These are phyloP conservation scores for Leccinum subtestaceum DNA, from an alignment of 768 basidiomycete genomes.

Conservation along the genomic window DNA sequence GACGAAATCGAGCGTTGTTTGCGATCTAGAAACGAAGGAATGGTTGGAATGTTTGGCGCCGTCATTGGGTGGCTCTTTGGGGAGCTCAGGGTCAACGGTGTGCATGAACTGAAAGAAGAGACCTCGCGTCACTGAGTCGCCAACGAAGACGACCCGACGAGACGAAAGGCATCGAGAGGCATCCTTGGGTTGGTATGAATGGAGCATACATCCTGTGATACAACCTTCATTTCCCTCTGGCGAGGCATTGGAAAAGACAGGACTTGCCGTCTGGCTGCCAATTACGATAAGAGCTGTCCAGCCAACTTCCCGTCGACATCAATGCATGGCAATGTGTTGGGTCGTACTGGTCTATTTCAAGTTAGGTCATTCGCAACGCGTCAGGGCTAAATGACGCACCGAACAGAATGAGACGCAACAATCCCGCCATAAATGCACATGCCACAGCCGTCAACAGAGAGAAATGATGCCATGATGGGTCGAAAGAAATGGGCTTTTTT, in stretches of 20 bases:
- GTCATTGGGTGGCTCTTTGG: slow-evolving; percentile 49
- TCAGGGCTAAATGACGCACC: slow-evolving; percentile 35
- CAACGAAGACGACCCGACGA: slow-evolving; percentile 69
- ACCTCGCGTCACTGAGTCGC: slow-evolving; percentile 79
- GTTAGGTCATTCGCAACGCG: neutral
- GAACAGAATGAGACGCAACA: slow-evolving; percentile 40
- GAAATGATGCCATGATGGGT: slow-evolving; percentile 53
- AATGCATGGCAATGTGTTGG: slow-evolving; percentile 71
- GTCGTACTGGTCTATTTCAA: slow-evolving; percentile 60
- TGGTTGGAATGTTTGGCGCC: slow-evolving; percentile 71
- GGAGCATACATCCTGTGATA: slow-evolving; percentile 73
- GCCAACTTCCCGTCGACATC: slow-evolving; percentile 72
- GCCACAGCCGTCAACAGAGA: slow-evolving; percentile 38
- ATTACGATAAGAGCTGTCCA: slow-evolving; percentile 59
- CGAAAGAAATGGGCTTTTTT: slow-evolving; percentile 33
- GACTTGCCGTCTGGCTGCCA: slow-evolving; percentile 83
- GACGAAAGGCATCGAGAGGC: slow-evolving; percentile 53
- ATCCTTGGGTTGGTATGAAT: slow-evolving; percentile 58
- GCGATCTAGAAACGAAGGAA: slow-evolving; percentile 42
- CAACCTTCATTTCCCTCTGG: slow-evolving; percentile 7
- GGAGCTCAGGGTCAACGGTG: slow-evolving; percentile 55
- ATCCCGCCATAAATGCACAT: slow-evolving; percentile 43
- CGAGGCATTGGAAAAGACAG: slow-evolving; percentile 23
- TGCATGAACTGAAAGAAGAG: slow-evolving; percentile 76
- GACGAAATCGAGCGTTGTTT: slow-evolving; percentile 53